phyloP scores from a whole-genome alignment of 805 yeast species.

The Cyberlindnera meyerae region DNA sequence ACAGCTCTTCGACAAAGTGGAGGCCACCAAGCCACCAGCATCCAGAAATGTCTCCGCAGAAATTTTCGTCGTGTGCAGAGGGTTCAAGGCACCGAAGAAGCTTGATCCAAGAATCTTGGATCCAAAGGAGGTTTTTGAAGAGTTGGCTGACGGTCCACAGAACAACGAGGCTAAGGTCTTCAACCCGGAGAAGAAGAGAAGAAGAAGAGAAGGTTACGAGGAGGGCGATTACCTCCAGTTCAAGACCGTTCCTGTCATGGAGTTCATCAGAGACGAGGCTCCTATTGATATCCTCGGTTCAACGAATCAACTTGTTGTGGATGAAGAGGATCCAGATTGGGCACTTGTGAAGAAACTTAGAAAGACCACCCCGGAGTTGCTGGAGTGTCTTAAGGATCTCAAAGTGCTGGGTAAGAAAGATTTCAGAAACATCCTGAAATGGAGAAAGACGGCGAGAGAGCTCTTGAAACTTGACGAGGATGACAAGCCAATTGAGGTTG shows the following conservation, averaged over 20 bases:
- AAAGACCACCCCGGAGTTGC: conserved; percentile 71
- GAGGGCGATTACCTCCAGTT: conserved; percentile 79
- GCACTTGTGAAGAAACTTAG: conserved; percentile 64
- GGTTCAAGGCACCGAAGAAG: conserved; percentile 93
- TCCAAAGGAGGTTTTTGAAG: conserved; percentile 92
- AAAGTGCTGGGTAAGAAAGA: conserved; percentile 94
- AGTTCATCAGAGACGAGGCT: conserved; percentile 75
- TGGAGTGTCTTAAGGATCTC: conserved; percentile 83
- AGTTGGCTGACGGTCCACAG: conserved; percentile 65
- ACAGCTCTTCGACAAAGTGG: conserved; percentile 92
- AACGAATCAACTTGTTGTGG: conserved; percentile 57
- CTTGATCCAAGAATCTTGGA: conserved; percentile 90
- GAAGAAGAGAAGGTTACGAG: conserved; percentile 95
- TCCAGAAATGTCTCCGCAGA: conserved; percentile 99
- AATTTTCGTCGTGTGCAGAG: conserved; percentile 94
- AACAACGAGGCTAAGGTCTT: conserved; percentile 89
- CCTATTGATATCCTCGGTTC: conserved; percentile 81
- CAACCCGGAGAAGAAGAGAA: conserved; percentile 86
- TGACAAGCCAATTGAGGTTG: conserved; percentile 39
- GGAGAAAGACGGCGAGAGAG: conserved; percentile 85
- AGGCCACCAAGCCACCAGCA: conserved; percentile 98
- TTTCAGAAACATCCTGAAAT: conserved; percentile 75
- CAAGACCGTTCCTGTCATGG: conserved; percentile 70
- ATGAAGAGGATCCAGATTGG: conserved; percentile 63
- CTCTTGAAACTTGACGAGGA: conserved; percentile 62